phyloP scores from a whole-genome alignment of 768 basidiomycete genomes.

The Albatrellus ellisii region DNA sequence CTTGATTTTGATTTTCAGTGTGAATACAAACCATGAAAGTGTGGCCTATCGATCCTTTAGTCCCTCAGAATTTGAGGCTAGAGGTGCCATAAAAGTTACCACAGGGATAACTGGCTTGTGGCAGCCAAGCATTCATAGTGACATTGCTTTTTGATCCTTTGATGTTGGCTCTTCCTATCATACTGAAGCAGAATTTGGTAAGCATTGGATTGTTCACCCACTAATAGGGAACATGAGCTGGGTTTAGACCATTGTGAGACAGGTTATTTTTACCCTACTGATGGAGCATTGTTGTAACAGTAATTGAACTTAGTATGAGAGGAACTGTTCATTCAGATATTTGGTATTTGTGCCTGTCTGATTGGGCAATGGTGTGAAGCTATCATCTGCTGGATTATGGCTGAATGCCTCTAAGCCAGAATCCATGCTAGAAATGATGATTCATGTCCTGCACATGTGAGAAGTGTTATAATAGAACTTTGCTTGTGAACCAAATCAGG shows the following conservation, averaged over 20 bases:
- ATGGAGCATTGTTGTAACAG: conserved; percentile 63
- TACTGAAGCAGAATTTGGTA: conserved; percentile 71
- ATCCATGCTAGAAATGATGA: conserved; percentile 68
- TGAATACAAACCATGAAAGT: conserved; percentile 75
- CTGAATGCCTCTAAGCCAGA: conserved; percentile 79
- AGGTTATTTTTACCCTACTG: conserved; percentile 82
- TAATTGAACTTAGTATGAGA: conserved; percentile 76
- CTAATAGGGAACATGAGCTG: conserved; percentile 72
- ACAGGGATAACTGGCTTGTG: conserved; percentile 74
- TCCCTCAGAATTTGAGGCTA: conserved; percentile 68
- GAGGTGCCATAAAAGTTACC: conserved; percentile 74
- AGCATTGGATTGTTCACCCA: conserved; percentile 75
- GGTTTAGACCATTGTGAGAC: conserved; percentile 77
- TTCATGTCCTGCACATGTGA: conserved; percentile 55
- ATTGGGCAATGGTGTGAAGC: conserved; percentile 69
- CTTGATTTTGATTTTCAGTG: conserved; percentile 77
- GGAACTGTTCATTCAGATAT: conserved; percentile 76
- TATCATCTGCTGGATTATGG: conserved; percentile 78
- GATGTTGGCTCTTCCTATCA: conserved; percentile 76
- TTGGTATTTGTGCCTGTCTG: conserved; percentile 73
- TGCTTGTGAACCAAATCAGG: conserved; percentile 59
- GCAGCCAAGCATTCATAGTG: conserved; percentile 77
- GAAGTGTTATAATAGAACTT: conserved; percentile 55
- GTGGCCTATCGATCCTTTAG: conserved; percentile 78
- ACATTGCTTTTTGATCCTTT: conserved; percentile 76